Evolutionary conservation across 2,329 filamentous ascomycete genomes (phyloP), one percentile per base, ranked within the genome.

Genomic region (Phaeosphaeriaceae sp.): DNA sequence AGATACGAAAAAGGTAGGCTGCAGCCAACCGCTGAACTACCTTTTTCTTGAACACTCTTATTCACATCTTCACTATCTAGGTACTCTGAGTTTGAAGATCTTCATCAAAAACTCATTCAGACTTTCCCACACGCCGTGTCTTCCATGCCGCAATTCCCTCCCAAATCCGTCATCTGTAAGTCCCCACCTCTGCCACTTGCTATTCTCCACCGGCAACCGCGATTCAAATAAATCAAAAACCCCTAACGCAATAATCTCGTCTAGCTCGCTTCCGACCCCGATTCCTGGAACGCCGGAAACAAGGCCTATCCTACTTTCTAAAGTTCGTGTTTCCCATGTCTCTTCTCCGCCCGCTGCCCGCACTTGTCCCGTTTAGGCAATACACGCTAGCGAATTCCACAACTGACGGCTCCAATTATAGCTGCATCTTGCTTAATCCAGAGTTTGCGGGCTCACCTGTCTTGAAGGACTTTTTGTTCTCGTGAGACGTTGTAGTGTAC

Each of bases 391-490:
- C n/a, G n/a, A n/a, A n/a, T n/a, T n/a, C n/a, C n/a, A n/a, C n/a
- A n/a, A n/a, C n/a, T n/a, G n/a, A n/a, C n/a, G n/a, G n/a, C n/a
- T n/a, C n/a, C n/a, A n/a, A n/a, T n/a, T 50, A 36, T 67, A 96
- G 91, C 70, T 97, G 92, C 76, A 87, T 97, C 53, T 76, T 97
- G 58, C 77, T 97, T 23, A 97, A 97, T 72, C 93, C 93, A 0
- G 92, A 97, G 72, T 97, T 97, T 68, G 90, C 92, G 28, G 89
- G 89, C 9, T 94, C 90, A n/a, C 90, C 92, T 0, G 85, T 96
- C 2, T 80, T 96, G 35, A 96, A 94, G 70, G 91, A 96, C 49
- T 97, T 97, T 69, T 80, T 97, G 42, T 94, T 96, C 71, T 79
- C 79, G 45, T 75, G 50, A 59, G n/a, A n/a, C n/a, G n/a, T n/a